Conservation (phyloP, 1,284 basidiomycete genomes). For the Papiliotrema flavescens region DNA sequence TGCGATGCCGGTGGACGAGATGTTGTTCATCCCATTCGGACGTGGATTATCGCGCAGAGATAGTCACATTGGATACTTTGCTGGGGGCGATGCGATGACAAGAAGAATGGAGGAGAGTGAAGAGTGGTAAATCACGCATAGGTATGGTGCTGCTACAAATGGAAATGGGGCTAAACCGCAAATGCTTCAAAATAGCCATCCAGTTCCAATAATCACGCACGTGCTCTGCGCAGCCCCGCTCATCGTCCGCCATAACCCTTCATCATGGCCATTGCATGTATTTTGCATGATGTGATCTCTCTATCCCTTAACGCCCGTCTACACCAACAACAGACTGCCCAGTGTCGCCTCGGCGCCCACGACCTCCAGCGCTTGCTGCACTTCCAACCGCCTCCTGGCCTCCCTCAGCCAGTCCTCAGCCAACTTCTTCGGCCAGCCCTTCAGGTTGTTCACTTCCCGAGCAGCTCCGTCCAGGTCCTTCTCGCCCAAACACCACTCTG, state of each 20-base stretch:
- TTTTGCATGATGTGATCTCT: too few relatives aligned
- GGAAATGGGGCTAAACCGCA: too few relatives aligned
- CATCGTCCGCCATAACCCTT: not conserved
- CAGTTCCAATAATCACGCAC: too few relatives aligned
- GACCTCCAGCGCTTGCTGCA: conserved; percentile 89
- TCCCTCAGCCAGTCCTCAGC: conserved; percentile 89
- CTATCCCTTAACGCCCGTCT: not conserved
- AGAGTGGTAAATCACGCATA: not conserved
- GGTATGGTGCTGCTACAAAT: too few relatives aligned
- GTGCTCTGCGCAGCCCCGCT: not conserved
- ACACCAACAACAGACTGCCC: conserved; percentile 53
- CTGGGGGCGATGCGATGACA: not conserved
- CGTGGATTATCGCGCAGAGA: too few relatives aligned
- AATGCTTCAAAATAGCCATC: not conserved
- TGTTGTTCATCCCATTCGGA: too few relatives aligned
- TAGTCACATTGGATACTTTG: too few relatives aligned
- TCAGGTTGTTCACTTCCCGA: conserved; percentile 85
- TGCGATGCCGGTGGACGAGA: too few relatives aligned
- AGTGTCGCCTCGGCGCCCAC: conserved; percentile 76
- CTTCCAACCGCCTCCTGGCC: conserved; percentile 81
- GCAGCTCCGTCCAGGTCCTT: conserved; percentile 90
- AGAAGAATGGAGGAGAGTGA: not conserved
- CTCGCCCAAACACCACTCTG: conserved; percentile 85
- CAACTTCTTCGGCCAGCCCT: conserved; percentile 77
- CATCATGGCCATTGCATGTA: not conserved